A percentile compares a stretch with the other conserved stretches of the same genome.
Evolutionary conservation across 164 flowering plant genomes (phyloP).

Genomic region (Sedum album): DNA sequence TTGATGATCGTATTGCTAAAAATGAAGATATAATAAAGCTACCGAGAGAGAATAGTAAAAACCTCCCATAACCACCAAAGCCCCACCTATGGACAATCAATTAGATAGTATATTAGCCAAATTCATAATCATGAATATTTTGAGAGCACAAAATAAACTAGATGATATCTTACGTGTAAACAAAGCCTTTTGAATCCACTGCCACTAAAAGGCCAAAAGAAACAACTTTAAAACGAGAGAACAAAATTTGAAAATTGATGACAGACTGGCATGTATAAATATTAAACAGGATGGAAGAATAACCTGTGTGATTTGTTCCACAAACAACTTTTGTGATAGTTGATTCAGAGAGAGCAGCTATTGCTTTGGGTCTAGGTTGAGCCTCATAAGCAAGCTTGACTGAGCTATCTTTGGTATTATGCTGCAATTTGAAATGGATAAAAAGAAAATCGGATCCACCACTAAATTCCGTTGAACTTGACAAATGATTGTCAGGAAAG

Average conservation of each 20-base stretch:
- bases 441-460: not conserved
- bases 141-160: not conserved
- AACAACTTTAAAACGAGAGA: not conserved
- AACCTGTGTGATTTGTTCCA: conserved; percentile 98
- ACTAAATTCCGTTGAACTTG: not conserved
- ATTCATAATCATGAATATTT: not conserved
- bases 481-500: not conserved
- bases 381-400: conserved; percentile 90
- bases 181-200: conserved; percentile 78
- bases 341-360: conserved; percentile 64
- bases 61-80: conserved; percentile 45
- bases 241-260: not conserved
- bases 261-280: not conserved
- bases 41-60: conserved; percentile 11
- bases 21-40: not conserved
- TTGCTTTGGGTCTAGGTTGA: conserved; percentile 88
- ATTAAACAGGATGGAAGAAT: not conserved
- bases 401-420: conserved; percentile 90
- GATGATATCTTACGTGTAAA: conserved; percentile 59
- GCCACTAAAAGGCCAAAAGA: conserved; percentile 53
- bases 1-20: not conserved
- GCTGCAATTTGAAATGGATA: conserved; percentile 39
- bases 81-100: conserved; percentile 33
- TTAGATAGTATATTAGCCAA: not conserved
- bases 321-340: conserved; percentile 91